Base-by-base conservation (phyloP, 1,139 yeast genomes). In the Magnusiomyces tetraspermus region DNA sequence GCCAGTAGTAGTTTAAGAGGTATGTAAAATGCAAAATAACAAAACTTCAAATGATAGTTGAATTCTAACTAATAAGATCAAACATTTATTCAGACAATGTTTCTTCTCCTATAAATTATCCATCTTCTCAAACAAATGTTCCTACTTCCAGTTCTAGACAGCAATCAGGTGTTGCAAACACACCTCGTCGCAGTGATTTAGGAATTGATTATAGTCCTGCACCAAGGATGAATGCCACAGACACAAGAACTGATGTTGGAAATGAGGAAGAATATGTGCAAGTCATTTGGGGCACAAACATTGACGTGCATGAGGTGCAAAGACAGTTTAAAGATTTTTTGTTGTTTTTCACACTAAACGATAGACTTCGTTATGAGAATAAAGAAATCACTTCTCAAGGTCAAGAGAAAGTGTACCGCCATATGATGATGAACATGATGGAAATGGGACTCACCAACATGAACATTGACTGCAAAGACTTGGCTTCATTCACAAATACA, bases 251-350 rank as follows among this genome's bases (percentile, higher is more conserved):
- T 15, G 17, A 17, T 33, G 38, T 17, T 33, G n/a, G 24, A 73
- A 36, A 43, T 10, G 36, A 28, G 19, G 82, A 78, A 55, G 94
- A 83, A 59, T 94, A 95, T 0, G 80, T 83, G 36, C 79, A 95
- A 64, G 95, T 92, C 53, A 90, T 92, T 63, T 92, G 99, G 99
- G 99, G 99, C 67, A 92, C 99, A 1, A 90, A 92, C 65, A 96
- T 92, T 31, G 85, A 95, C 44, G 89, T 94, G 62, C 86, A 82
- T 62, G 96, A 92, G 63, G 83, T 92, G 62, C 79, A 87, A 51
- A 83, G 80, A 59, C 76, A 78, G 51, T 92, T 92, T 71, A 76
- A 95, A 59, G 84, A 83, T 59, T 94, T 92, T 61, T 71, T 92
- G 62, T 82, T 85, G 80, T 79, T 85, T 23, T 92, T 88, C 75